Percentiles rank a stretch among this genome's conserved stretches.
phyloP scores from a whole-genome alignment of 2,329 filamentous ascomycete genomes.

The Grosmannia huntii region DNA sequence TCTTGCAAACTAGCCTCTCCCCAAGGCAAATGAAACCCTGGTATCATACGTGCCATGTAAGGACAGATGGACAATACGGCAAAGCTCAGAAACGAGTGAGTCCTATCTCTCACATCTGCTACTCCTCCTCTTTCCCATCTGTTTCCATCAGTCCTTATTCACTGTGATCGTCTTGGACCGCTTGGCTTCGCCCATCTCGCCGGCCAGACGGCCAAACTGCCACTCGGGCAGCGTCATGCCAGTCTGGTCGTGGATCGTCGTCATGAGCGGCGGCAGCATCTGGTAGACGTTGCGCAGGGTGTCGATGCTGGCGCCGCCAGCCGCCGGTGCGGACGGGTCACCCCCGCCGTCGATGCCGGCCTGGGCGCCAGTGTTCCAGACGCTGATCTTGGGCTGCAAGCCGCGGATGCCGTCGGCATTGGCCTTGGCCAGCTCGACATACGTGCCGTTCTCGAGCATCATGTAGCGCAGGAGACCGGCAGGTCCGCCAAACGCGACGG shows the following conservation, averaged over 20 bases:
- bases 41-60: too few relatives aligned
- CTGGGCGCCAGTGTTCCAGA: slow-evolving; percentile 68
- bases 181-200: slow-evolving; percentile 20
- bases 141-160: slow-evolving; percentile 10
- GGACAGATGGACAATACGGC: slow-evolving; percentile 11
- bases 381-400: slow-evolving; percentile 76
- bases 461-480: slow-evolving; percentile 69
- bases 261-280: slow-evolving; percentile 68
- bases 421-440: slow-evolving; percentile 62
- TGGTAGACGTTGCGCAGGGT: slow-evolving; percentile 75
- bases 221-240: slow-evolving; percentile 70
- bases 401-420: slow-evolving; percentile 66
- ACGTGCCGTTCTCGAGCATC: slow-evolving; percentile 77
- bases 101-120: too few relatives aligned
- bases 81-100: too few relatives aligned
- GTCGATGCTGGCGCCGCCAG: slow-evolving; percentile 35
- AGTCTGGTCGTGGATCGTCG: slow-evolving; percentile 80
- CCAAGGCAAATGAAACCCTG: too few relatives aligned
- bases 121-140: neutral
- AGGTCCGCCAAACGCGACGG: slow-evolving; percentile 63
- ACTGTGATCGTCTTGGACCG: slow-evolving; percentile 15
- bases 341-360: slow-evolving; percentile 19
- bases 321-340: slow-evolving; percentile 23
- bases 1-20: too few relatives aligned
- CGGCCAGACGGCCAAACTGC: slow-evolving; percentile 43